These are phyloP conservation scores for Schizosaccharomyces octosporus DNA, from an alignment of 805 yeast genomes.

Conservation along the genomic window DNA sequence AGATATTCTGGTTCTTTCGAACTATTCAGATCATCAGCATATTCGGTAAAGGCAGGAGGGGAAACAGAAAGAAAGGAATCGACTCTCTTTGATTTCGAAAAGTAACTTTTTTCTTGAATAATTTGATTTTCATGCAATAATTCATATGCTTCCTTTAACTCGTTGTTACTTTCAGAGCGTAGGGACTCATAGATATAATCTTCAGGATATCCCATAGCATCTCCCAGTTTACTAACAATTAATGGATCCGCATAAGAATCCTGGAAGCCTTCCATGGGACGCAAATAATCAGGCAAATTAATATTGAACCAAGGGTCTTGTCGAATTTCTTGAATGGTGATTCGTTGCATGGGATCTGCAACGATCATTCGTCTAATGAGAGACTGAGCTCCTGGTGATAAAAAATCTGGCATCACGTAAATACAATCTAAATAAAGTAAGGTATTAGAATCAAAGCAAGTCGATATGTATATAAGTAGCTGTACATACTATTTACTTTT, in stretches of 20 bases:
- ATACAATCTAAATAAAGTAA: constrained; percentile 37
- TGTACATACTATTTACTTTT: constrained; percentile 31
- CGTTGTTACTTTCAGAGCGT: constrained; percentile 29
- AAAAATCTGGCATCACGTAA: constrained; percentile 65
- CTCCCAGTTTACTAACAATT: constrained; percentile 45
- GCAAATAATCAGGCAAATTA: constrained; percentile 53
- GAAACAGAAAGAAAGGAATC: constrained; percentile 33
- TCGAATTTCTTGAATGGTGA: constrained; percentile 76
- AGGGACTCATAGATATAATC: constrained; percentile 62
- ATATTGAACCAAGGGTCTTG: constrained; percentile 83
- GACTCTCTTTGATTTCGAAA: constrained; percentile 16
- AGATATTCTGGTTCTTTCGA: background rate
- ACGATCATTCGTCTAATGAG: constrained; percentile 73
- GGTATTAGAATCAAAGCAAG: background rate
- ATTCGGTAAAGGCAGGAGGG: constrained; percentile 30
- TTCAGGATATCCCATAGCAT: constrained; percentile 71
- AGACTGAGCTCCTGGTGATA: constrained; percentile 65
- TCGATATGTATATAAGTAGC: background rate
- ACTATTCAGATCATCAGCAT: background rate
- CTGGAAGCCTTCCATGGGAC: constrained; percentile 26
- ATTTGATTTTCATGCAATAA: constrained; percentile 57
- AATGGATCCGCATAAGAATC: constrained; percentile 35
- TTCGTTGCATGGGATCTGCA: constrained; percentile 81
- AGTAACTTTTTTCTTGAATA: constrained; percentile 34
- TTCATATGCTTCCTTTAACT: constrained; percentile 66